phyloP scores from a whole-genome alignment of 2,329 filamentous ascomycete species.

The Monilinia vaccinii-corymbosi region DNA sequence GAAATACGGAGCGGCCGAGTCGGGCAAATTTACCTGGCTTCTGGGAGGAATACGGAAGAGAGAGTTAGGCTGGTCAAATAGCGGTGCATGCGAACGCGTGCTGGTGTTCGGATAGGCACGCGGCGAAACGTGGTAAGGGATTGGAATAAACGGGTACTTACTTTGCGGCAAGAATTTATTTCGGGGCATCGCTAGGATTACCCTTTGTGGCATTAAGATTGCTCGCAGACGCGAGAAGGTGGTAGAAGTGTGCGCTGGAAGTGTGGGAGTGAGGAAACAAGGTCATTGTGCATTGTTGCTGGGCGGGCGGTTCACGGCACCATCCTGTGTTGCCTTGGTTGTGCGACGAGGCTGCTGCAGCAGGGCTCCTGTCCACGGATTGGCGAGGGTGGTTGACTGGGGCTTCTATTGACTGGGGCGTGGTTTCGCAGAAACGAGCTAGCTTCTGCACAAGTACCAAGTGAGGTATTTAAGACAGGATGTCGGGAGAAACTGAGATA shows the following conservation, averaged over 20 bases:
- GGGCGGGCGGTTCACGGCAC: constrained; percentile 21
- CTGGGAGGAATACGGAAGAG: constrained; percentile 7
- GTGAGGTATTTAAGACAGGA: constrained; percentile 28
- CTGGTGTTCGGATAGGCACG: constrained; percentile 25
- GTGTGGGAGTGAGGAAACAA: constrained; percentile 17
- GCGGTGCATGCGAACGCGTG: constrained; percentile 27
- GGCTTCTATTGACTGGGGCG: constrained; percentile 24
- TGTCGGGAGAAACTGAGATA: constrained; percentile 30
- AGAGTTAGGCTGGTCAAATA: constrained; percentile 5
- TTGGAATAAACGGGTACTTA: constrained; percentile 22
- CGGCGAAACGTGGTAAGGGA: constrained; percentile 27
- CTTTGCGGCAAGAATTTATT: constrained; percentile 15
- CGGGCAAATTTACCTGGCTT: constrained; percentile 6
- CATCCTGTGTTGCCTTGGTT: constrained; percentile 20
- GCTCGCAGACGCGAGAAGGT: constrained; percentile 12
- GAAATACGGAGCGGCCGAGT: constrained; percentile 5
- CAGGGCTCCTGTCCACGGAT: constrained; percentile 21
- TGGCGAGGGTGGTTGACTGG: constrained; percentile 20
- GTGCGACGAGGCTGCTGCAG: constrained; percentile 24
- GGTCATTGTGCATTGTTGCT: constrained; percentile 24
- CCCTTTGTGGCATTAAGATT: constrained; percentile 14
- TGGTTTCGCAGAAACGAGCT: constrained; percentile 26
- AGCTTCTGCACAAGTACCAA: constrained; percentile 17
- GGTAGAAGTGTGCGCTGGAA: constrained; percentile 18
- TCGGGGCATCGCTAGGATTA: constrained; percentile 7